Evolutionary conservation across 352 stramenopile genomes (phyloP).

Genomic region (Globisporangium cylindrosporum): DNA sequence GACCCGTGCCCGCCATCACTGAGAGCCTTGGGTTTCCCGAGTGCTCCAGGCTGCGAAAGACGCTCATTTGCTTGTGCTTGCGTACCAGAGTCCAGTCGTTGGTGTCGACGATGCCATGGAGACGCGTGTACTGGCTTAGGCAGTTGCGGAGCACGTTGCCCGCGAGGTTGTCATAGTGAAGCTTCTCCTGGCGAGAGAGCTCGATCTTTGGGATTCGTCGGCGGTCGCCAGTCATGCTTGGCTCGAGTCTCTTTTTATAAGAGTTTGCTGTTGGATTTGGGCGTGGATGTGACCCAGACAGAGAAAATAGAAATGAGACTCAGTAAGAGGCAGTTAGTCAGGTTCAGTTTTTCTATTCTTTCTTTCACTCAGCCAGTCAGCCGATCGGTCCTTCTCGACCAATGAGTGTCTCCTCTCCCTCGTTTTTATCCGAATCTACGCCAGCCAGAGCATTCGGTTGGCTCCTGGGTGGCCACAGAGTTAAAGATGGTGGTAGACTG

Average conservation of each 20-base stretch:
- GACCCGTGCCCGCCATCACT: slow-evolving; percentile 9
- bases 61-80: slow-evolving; percentile 13
- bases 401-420: neutral
- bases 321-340: neutral
- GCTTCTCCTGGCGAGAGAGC: slow-evolving; percentile 1
- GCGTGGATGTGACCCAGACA: neutral
- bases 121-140: neutral
- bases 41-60: slow-evolving; percentile 11
- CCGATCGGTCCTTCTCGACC: neutral
- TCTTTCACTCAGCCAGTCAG: neutral
- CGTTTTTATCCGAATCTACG: neutral
- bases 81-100: slow-evolving; percentile 14
- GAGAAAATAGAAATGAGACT: slow-evolving; percentile 3
- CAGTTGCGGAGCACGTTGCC: neutral
- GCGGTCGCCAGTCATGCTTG: neutral
- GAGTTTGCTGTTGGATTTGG: neutral
- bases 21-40: neutral
- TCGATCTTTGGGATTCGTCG: slow-evolving; percentile 1
- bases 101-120: slow-evolving; percentile 2
- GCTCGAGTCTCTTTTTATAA: neutral
- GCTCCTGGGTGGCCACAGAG: neutral
- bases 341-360: neutral
- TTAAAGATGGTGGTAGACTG: neutral
- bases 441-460: neutral
- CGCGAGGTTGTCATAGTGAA: slow-evolving; percentile 6